Conservation (phyloP, 805 yeast genomes). For the Debaryomyces prosopidis region DNA sequence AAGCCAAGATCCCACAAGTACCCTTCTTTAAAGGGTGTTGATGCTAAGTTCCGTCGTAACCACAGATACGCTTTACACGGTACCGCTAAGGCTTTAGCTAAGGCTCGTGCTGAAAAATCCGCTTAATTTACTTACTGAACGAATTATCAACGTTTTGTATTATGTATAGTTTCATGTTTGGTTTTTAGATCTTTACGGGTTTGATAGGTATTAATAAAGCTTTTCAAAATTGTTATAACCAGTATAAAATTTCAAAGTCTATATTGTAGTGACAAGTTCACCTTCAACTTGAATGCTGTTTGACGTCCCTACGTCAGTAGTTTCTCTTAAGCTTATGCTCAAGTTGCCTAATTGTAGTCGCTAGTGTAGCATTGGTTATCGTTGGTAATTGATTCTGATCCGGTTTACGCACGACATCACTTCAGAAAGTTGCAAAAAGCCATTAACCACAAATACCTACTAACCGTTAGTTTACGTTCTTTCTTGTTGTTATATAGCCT, state of each 20-base stretch:
- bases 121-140: conserved; percentile 25
- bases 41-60: conserved; percentile 99
- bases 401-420: too few relatives aligned
- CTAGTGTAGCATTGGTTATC: too few relatives aligned
- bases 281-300: too few relatives aligned
- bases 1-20: conserved; percentile 98
- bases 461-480: background rate
- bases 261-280: too few relatives aligned
- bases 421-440: background rate
- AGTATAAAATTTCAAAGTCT: background rate
- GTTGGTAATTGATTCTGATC: too few relatives aligned
- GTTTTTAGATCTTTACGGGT: conserved; percentile 12
- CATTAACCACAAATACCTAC: background rate
- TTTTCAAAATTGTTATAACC: conserved; percentile 3
- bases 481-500: too few relatives aligned
- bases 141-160: conserved; percentile 6
- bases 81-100: conserved; percentile 91
- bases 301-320: too few relatives aligned
- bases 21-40: conserved; percentile 98
- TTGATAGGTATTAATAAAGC: conserved; percentile 16
- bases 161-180: conserved; percentile 17
- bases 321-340: too few relatives aligned
- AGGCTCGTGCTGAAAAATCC: conserved; percentile 61
- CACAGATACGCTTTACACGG: conserved; percentile 99
- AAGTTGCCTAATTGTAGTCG: too few relatives aligned